Conservation (phyloP, 768 basidiomycete genomes). For the Auricularia sp. region DNA sequence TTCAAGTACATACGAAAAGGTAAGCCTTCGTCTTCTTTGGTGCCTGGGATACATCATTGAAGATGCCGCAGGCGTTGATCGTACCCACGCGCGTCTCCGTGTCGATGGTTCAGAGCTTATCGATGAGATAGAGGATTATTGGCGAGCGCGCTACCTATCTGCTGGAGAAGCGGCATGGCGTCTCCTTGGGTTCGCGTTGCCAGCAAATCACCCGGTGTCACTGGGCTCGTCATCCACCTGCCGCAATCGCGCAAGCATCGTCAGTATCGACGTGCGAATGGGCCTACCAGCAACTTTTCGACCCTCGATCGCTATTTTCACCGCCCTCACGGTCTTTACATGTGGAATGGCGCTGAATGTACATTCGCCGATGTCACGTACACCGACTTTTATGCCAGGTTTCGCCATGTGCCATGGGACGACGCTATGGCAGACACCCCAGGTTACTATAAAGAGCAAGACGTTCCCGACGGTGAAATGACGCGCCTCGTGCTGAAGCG, state of each 20-base stretch:
- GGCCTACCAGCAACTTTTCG: conserved; percentile 6
- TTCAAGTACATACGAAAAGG: conserved; percentile 35
- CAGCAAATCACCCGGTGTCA: conserved; percentile 25
- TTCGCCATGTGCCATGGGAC: too few relatives aligned
- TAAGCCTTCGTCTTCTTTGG: not conserved
- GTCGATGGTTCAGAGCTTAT: conserved; percentile 9
- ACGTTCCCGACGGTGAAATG: too few relatives aligned
- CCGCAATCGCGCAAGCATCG: conserved; percentile 8
- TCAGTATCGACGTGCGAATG: conserved; percentile 16
- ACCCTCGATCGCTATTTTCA: conserved; percentile 16
- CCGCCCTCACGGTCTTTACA: conserved; percentile 6
- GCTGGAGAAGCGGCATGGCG: conserved; percentile 29
- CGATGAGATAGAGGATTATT: conserved; percentile 15
- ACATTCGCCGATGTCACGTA: too few relatives aligned
- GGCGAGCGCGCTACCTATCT: conserved; percentile 22
- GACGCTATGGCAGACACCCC: too few relatives aligned
- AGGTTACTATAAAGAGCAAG: too few relatives aligned
- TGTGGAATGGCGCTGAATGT: too few relatives aligned
- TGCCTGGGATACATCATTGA: too few relatives aligned
- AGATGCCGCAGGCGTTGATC: conserved; percentile 12
- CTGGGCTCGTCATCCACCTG: conserved; percentile 25
- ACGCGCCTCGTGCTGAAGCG: too few relatives aligned
- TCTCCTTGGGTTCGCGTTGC: conserved; percentile 24
- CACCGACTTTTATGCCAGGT: too few relatives aligned
- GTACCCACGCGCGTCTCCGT: conserved; percentile 6